Base-by-base conservation (phyloP, 2,329 filamentous ascomycete species). In the Hymenoscyphus scutula region DNA sequence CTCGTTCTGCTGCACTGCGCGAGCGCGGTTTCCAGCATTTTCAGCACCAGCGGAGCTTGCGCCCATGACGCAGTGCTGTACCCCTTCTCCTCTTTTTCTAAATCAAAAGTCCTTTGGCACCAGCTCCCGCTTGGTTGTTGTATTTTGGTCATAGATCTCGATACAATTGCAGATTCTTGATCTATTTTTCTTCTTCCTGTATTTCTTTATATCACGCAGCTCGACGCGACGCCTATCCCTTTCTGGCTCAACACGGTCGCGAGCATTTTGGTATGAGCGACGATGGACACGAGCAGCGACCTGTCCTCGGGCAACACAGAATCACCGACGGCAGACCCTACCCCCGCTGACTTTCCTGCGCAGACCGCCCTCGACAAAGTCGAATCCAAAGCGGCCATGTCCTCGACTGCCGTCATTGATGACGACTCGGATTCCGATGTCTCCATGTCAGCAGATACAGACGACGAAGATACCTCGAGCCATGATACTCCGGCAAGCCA, bases 401-500 rank as follows among this genome's bases (percentile, higher is more conserved):
- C 62, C 27, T 62, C 30, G 17, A 59, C 60, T 23, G 48, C 65
- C 17, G 61, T 64, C 29, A 53, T 67, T 60, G 58, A 68, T 58
- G 65, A 71, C 66, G 69, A 72, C 56, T 75, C 74, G 38, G 68
- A 63, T 54, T 76, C 75, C 4, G 75, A 76, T 65, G 65, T 76
- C 53, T 75, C 74, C 51, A 76, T 76, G 74, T 72, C 70, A 59
- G 69, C 71, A 48, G 73, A 75, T 32, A 71, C 69, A 19, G 74
- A 75, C 32, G 66, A 71, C 32, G 59, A 64, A 54, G 68, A 73
- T 48, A 59, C 68, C 29, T 55, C 62, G 19, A 48, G 25, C 59
- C 45, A 32, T 48, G 53, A 60, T 29, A 57, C 48, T 17, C 55
- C 53, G 34, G 27, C 57, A 53, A 53, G 58, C 45, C 55, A 67